Conservation (phyloP, 164 flowering plant genomes). For the Chloranthus sessilifolius region DNA sequence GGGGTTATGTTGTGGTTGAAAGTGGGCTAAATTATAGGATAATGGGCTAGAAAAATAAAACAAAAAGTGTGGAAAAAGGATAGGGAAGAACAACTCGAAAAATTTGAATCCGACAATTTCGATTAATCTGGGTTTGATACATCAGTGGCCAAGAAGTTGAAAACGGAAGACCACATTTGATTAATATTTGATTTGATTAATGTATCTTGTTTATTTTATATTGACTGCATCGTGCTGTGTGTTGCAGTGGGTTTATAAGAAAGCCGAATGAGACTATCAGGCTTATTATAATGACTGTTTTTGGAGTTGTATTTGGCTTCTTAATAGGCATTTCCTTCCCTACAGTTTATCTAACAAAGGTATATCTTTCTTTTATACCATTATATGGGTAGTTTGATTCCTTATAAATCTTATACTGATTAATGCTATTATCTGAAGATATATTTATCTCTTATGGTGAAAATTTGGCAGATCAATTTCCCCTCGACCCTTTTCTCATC, state of each 20-base stretch:
- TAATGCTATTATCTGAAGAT: neutral
- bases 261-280: conserved; percentile 65
- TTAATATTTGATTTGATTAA: too few species aligned
- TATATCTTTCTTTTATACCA: conserved; percentile 7
- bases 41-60: too few species aligned
- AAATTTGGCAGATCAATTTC: conserved; percentile 42
- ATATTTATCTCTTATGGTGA: neutral
- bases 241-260: conserved; percentile 38
- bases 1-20: too few species aligned
- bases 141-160: too few species aligned
- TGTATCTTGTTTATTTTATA: neutral
- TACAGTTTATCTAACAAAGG: conserved; percentile 45
- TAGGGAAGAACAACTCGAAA: too few species aligned
- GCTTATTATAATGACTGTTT: conserved; percentile 47
- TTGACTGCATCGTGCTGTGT: conserved; percentile 5
- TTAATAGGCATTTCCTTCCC: conserved; percentile 68
- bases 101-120: too few species aligned
- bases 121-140: too few species aligned
- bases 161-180: too few species aligned
- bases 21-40: too few species aligned
- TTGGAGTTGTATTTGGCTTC: conserved; percentile 74
- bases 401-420: neutral
- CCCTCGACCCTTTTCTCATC: conserved; percentile 36
- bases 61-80: too few species aligned
- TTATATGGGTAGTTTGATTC: neutral